phyloP scores from a whole-genome alignment of 192 early-diverging fungal genomes.

The Coemansia sp. region DNA sequence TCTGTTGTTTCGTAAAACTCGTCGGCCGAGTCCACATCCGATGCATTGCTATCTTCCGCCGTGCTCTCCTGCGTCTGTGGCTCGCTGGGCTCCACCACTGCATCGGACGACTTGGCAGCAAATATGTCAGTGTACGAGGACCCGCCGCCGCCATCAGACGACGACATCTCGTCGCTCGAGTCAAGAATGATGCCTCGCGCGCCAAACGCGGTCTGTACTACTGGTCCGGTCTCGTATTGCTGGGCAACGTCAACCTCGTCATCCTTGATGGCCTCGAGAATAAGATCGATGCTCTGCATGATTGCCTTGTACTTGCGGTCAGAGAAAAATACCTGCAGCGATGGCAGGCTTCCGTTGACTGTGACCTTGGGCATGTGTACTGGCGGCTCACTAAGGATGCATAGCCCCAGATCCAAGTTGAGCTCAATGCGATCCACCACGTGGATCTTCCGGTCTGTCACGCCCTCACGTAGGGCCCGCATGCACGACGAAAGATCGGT shows the following conservation, averaged over 20 bases:
- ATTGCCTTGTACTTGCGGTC: conserved; percentile 91
- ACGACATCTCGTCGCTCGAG: background rate
- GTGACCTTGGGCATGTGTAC: conserved; percentile 71
- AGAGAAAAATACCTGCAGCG: conserved; percentile 86
- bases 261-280: conserved; percentile 54
- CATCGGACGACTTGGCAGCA: background rate
- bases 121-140: conserved; percentile 2
- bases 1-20: conserved; percentile 53
- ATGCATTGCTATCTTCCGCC: background rate
- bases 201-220: conserved; percentile 43
- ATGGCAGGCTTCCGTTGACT: conserved; percentile 77
- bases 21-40: conserved; percentile 29
- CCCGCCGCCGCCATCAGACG: too few relatives aligned
- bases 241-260: conserved; percentile 49
- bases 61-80: background rate
- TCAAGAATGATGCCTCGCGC: conserved; percentile 33
- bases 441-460: conserved; percentile 62
- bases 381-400: conserved; percentile 75
- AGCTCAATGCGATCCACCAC: conserved; percentile 89
- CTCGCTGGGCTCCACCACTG: background rate
- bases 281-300: conserved; percentile 77
- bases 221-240: conserved; percentile 42
- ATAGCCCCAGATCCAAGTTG: conserved; percentile 76
- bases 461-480: conserved; percentile 58
- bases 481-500: conserved; percentile 72